Percentiles rank a stretch among this genome's conserved stretches.
These are phyloP conservation scores for Umbilicus rupestris DNA, from an alignment of 164 flowering plant species.

Conservation along the genomic window DNA sequence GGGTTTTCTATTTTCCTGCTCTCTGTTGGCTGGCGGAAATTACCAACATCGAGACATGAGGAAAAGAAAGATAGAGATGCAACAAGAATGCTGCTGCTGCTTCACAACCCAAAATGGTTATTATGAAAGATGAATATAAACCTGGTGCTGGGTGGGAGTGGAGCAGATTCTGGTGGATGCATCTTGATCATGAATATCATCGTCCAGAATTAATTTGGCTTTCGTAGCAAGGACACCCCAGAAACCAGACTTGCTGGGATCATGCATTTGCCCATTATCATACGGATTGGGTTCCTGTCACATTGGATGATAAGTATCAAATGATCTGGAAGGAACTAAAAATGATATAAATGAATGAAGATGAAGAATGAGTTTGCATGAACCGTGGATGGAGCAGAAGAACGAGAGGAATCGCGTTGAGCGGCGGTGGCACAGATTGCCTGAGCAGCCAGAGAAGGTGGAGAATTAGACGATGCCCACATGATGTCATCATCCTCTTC, in stretches of 20 bases:
- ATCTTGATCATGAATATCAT: constrained; percentile 28
- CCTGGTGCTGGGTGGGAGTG: background rate
- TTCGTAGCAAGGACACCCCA: constrained; percentile 88
- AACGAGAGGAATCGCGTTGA: too few species aligned
- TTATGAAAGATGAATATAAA: too few species aligned
- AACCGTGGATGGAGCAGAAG: constrained; percentile 24
- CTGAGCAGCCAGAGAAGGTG: constrained; percentile 58
- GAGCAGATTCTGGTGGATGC: constrained; percentile 1
- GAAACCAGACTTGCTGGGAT: constrained; percentile 33
- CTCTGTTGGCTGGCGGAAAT: background rate
- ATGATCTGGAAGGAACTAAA: constrained; percentile 15
- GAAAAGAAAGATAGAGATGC: too few species aligned
- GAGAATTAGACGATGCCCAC: constrained; percentile 16
- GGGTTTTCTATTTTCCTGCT: constrained; percentile 50
- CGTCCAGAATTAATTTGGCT: constrained; percentile 84
- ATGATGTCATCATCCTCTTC: background rate
- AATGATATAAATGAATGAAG: constrained; percentile 10
- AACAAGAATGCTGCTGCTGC: too few species aligned
- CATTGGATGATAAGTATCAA: background rate
- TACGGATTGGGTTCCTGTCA: background rate
- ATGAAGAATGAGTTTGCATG: constrained; percentile 14
- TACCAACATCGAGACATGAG: too few species aligned
- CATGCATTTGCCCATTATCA: background rate
- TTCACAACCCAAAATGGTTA: too few species aligned
- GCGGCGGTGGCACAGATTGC: constrained; percentile 82